Base-by-base conservation (phyloP, 1,284 basidiomycete species). In the Cryptococcus wingfieldii region DNA sequence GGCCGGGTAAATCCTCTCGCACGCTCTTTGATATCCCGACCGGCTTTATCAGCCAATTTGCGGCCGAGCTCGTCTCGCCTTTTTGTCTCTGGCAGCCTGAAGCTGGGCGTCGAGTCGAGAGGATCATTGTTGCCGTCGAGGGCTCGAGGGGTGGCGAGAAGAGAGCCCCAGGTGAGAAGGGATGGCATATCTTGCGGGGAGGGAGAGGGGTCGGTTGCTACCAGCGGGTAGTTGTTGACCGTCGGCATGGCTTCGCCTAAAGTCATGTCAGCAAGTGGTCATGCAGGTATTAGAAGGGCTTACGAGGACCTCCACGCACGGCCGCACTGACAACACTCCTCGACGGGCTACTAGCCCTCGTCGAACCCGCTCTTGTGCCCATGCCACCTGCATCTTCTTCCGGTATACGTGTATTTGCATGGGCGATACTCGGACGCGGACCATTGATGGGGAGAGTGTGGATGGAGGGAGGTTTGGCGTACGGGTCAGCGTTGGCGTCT, bases 81-180 rank as follows among this genome's bases (percentile, higher is more conserved):
- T 39, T 86, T 83, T 1, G 85, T 84, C 38, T 82, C 83, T 4
- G 84, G 81, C 51, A 93, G 80, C 50, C 82, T 85, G 75, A 91
- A 93, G 0, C 85, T 85, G 38, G 77, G 81, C 14, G 79, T 76
- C 5, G 59, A 52, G 41, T 75, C 74, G 3, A 72, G 59, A 51
- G 85, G 83, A 13, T 59, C 62, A 0, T 82, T 78, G 10, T 51
- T 47, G 54, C 83, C 81, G 27, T 87, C 87, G 38, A 94, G 81
- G 10, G 92, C 82, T 47, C 90, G 84, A 8, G 90, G 92, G 12
- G 92, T 95, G 13, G 88, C 86, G 58, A 86, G 84, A 13, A 95
- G 80, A 19, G 89, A 90, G 6, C 92, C 92, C 89, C 89, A 91
- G 9, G 92, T 96, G 87, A 95, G 90, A 19, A 96, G 83, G 63